Base-by-base conservation (phyloP, 371 early-diverging fungal species). In the Lichtheimia hyalospora region DNA sequence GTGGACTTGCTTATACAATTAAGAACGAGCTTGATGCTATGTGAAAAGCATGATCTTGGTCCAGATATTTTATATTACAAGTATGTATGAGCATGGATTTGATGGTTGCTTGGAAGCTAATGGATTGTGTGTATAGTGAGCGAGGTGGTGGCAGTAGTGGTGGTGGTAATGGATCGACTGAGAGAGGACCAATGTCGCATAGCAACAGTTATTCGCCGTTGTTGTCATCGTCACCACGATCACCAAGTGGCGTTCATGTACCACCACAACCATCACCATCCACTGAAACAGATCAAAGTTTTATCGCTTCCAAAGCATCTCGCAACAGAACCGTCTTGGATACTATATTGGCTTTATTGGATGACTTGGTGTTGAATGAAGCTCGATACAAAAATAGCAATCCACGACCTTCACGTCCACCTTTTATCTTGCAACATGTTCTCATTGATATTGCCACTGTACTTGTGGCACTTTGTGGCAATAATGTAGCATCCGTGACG, bases 321-420 rank as follows among this genome's bases (percentile, higher is more conserved):
- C 34, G 34, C 10, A 15, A 21, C 16, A 5, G 46, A 16, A 18
- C 46, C 7, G 0, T 46, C 3, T 72, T 79, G 41, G 73, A 72
- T 7, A 72, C 58, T 3, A 68, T 85, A 42, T 54, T 82, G 25
- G 54, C 66, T 6, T 64, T 72, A 2, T 54, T 86, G 13, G 73
- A 77, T 25, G 86, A 86, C 43, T 54, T 86, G 6, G 67, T 86
- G 7, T 61, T 77, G 0, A 82, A 86, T 43, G 86, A 86, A 49
- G 78, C 82, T 59, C 79, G 79, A n/a, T 86, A 75, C 62, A 74
- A 61, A 49, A 60, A 78, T 12, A 68, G 75, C 7, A 71, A 79
- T 42, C 80, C 82, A 3, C 78, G 81, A 21, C 86, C 86, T 18
- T 79, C 83, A 5, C 71, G 83, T 16, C 86, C 86, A 12, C 80